Percentiles rank a stretch among this genome's conserved stretches.
Conservation (phyloP, 2,329 filamentous ascomycete genomes). For the Graphiopsis chlorocephala region DNA sequence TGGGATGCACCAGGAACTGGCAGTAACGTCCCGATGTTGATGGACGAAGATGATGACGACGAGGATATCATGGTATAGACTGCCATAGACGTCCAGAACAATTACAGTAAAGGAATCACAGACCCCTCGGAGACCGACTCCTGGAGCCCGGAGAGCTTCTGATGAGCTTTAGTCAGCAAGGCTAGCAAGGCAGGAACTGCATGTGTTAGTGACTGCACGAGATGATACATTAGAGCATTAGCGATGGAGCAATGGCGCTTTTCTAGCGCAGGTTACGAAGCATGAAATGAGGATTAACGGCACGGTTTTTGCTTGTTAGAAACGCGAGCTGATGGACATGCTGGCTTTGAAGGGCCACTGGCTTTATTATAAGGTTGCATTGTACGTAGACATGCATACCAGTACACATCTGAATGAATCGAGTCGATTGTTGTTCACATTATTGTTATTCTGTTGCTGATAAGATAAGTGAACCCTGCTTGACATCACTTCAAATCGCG, state of each 20-base stretch:
- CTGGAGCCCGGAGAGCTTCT: background rate
- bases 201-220: background rate
- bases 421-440: background rate
- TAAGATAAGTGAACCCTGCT: background rate
- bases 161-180: background rate
- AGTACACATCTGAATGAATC: background rate
- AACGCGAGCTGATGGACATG: background rate
- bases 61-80: constrained; percentile 34
- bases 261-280: constrained; percentile 13
- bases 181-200: background rate
- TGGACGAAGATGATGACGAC: constrained; percentile 22
- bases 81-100: background rate
- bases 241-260: constrained; percentile 14
- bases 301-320: background rate
- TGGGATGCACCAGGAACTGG: constrained; percentile 27
- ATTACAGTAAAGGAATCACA: background rate
- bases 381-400: background rate
- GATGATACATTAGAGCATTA: constrained; percentile 5
- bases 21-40: constrained; percentile 6
- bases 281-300: constrained; percentile 8
- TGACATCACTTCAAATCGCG: constrained; percentile 8
- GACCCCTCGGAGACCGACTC: background rate
- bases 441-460: background rate
- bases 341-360: background rate
- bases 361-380: background rate